Conservation (phyloP, 805 yeast species). For the Candida ipomoeae region DNA sequence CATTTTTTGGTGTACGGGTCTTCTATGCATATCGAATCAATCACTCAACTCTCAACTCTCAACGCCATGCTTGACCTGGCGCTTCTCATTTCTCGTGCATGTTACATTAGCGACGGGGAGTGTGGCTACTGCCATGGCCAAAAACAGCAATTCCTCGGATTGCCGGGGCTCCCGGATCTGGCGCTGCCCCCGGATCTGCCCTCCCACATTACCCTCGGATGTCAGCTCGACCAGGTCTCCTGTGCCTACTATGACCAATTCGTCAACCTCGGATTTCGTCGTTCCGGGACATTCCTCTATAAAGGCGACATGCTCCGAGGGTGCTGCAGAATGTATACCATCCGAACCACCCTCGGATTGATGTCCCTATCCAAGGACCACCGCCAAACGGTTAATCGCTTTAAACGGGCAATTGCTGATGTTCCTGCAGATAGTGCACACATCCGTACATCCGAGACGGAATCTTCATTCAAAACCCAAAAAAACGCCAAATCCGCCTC, state of each 20-base stretch:
- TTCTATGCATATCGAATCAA: background rate
- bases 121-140: slow-evolving; percentile 76
- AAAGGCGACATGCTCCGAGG: slow-evolving; percentile 63
- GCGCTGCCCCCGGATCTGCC: slow-evolving; percentile 18
- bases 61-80: background rate
- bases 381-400: slow-evolving; percentile 60
- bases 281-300: slow-evolving; percentile 69
- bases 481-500: background rate
- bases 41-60: too few relatives aligned
- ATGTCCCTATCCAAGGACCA: slow-evolving; percentile 61
- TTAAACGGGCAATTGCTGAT: slow-evolving; percentile 38
- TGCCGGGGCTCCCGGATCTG: slow-evolving; percentile 21
- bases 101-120: slow-evolving; percentile 39
- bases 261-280: slow-evolving; percentile 70
- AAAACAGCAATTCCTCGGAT: slow-evolving; percentile 31
- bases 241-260: slow-evolving; percentile 55
- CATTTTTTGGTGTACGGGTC: background rate
- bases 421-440: background rate
- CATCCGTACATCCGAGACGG: too few relatives aligned
- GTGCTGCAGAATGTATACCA: slow-evolving; percentile 79
- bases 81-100: slow-evolving; percentile 40
- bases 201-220: slow-evolving; percentile 29
- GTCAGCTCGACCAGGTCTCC: slow-evolving; percentile 43
- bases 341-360: slow-evolving; percentile 51
- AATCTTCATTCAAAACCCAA: background rate